Base-by-base conservation (phyloP, 495 filamentous ascomycete genomes). In the Aspergillus ellipticus region DNA sequence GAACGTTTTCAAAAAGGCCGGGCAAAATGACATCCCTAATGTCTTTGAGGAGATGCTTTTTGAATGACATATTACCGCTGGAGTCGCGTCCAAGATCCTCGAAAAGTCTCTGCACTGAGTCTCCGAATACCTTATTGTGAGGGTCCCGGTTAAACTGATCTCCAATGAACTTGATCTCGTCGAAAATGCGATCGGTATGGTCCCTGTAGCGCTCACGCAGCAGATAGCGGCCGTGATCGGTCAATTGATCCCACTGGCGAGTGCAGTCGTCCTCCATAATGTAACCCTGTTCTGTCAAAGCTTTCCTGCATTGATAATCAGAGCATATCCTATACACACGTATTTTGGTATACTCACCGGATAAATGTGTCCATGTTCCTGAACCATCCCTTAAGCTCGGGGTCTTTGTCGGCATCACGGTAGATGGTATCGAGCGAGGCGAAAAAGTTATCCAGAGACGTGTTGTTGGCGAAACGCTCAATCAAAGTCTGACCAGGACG, bases 381-480 rank as follows among this genome's bases (percentile, higher is more conserved):
- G 83, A 97, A 97, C 92, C 92, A 98, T 41, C 83, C 75, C 60
- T 85, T 89, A 28, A 98, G 82, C 62, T 96, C 90, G 0, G 89
- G 87, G 59, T 98, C 94, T 17, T 78, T 79, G 61, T 97, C 92
- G 6, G 94, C 89, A 75, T 97, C 92, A n/a, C 78, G 72, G 73
- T 97, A 98, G 58, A 98, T 85, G 52, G 79, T 81, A 64, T 95
- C 88, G 67, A 98, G 85, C 2, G 93, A 84, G 42, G 87, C 87
- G 68, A 95, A 88, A 33, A 97, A 71, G 67, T 95, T 90, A 57
- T 95, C 87, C 37, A 82, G 78, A 1, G 91, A 96, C 7, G 94
- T 98, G 68, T 84, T 86, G 72, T 97, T 97, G 66, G 94, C 94
- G 60, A 97, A 97, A 45, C 94, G 87, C 77, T 98, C 95, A 57